Evolutionary conservation across 2,329 filamentous ascomycete species (phyloP), one percentile per base, ranked within the genome.

Genomic region (Colletotrichum limetticola): DNA sequence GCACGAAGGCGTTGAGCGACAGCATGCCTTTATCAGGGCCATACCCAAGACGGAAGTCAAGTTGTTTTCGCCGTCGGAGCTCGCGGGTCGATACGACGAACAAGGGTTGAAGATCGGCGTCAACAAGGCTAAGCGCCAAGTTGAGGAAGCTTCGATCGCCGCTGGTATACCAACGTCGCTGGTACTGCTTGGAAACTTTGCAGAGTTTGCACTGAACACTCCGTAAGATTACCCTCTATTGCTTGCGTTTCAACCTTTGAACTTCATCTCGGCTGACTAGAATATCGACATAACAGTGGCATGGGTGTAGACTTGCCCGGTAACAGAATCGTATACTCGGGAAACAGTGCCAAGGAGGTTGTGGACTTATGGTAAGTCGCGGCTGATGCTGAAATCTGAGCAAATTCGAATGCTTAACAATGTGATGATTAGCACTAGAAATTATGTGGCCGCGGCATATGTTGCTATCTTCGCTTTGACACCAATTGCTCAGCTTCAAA

Each of bases 61-160:
- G 59, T 58, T 80, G 0, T 80, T 80, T 57, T 76, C 80, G 30
- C 78, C 78, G 2, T 81, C 78, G 0, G 76, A 80, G 16, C 71
- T 80, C 24, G 78, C 74, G 9, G 67, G 76, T 26, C 76, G 74
- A 8, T 75, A 71, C 16, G 77, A 78, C 19, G 75, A 78, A 60
- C 72, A 78, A 56, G 78, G 76, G 1, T 53, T 78, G 3, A 74
- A 62, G 3, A 71, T 79, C 9, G 7, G 7, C 12, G 66, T 76
- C 5, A 77, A 77, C 59, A 76, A 76, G 59, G 61, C 68, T 3
- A 80, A 80, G 59, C 26, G 72, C 3, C 77, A 78, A 5, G 68
- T 80, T 3, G 76, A 78, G 32, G 62, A 67, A 22, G 77, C 75
- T 3, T 75, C 77, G 5, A 76, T 74, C 53, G 72, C 71, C 3